phyloP scores from a whole-genome alignment of 306 rosid species.

The Herpetospermum pedunculosum region DNA sequence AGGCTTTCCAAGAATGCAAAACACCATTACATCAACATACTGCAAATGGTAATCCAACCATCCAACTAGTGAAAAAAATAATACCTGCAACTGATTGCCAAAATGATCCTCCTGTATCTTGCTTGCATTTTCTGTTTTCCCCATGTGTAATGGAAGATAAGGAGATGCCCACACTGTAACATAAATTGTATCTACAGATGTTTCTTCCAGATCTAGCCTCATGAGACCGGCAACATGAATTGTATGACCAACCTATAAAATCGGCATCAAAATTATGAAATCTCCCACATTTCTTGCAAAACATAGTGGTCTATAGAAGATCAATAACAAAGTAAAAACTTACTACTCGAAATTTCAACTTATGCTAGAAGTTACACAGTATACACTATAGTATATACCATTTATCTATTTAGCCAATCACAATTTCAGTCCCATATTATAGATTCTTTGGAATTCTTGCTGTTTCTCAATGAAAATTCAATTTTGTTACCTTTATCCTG shows the following conservation, averaged over 20 bases:
- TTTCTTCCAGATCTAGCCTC: constrained; percentile 84
- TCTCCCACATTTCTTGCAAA: not conserved
- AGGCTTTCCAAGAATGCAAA: not conserved
- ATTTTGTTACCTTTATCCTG: constrained; percentile 56
- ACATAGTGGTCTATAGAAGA: not conserved
- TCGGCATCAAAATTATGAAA: not conserved
- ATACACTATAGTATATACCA: not conserved
- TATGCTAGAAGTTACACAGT: too few relatives aligned
- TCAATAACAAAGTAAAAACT: not conserved
- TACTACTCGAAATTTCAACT: not conserved
- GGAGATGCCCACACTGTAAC: constrained; percentile 88
- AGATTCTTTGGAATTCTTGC: too few relatives aligned
- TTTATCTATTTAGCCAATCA: not conserved
- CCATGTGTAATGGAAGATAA: constrained; percentile 86
- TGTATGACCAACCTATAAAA: constrained; percentile 65
- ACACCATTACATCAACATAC: not conserved
- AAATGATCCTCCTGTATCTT: constrained; percentile 63
- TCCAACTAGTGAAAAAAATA: not conserved
- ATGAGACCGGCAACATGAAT: constrained; percentile 83
- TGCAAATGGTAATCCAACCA: too few relatives aligned
- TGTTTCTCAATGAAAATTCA: too few relatives aligned
- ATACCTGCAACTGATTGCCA: constrained; percentile 85
- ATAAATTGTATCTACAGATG: constrained; percentile 50
- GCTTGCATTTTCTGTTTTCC: constrained; percentile 61
- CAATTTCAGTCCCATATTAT: not conserved